Evolutionary conservation across 106 monocot genomes (phyloP).

Genomic region (Xerophyta viscosa): DNA sequence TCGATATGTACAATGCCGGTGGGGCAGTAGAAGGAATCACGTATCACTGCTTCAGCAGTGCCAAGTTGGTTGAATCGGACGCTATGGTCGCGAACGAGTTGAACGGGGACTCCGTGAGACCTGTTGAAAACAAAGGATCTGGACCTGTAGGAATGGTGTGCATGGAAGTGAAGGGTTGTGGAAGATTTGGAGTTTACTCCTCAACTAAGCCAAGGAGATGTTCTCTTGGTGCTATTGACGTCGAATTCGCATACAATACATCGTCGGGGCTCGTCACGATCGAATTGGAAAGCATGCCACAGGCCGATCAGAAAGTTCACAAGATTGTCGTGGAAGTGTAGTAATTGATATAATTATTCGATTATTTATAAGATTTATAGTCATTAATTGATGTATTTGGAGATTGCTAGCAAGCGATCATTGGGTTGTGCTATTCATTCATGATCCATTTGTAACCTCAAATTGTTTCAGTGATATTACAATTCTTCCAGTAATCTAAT

Average conservation of each 20-base stretch:
- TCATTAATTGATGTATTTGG: too few relatives aligned
- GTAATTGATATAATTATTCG: too few relatives aligned
- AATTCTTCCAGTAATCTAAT: too few relatives aligned
- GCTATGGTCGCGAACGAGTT: background rate
- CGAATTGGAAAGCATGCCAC: conserved; percentile 53
- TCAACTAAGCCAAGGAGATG: conserved; percentile 59
- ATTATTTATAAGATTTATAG: too few relatives aligned
- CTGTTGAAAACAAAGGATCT: conserved; percentile 1
- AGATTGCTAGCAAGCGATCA: too few relatives aligned
- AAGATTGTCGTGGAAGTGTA: conserved; percentile 57
- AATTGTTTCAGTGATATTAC: too few relatives aligned
- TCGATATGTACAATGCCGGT: conserved; percentile 90
- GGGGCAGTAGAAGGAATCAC: conserved; percentile 65
- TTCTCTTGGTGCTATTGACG: conserved; percentile 21
- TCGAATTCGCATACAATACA: conserved; percentile 50
- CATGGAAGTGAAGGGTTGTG: conserved; percentile 86
- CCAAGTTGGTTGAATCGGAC: background rate
- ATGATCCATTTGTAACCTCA: too few relatives aligned
- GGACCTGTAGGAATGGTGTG: conserved; percentile 22
- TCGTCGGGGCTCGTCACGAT: conserved; percentile 48
- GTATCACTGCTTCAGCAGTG: conserved; percentile 32
- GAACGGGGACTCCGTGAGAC: background rate
- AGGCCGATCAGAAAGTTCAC: conserved; percentile 32
- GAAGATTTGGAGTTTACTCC: conserved; percentile 67
- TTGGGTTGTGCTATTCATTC: too few relatives aligned